Evolutionary conservation across 2,329 filamentous ascomycete genomes (phyloP).

Genomic region (Myotisia sp.): DNA sequence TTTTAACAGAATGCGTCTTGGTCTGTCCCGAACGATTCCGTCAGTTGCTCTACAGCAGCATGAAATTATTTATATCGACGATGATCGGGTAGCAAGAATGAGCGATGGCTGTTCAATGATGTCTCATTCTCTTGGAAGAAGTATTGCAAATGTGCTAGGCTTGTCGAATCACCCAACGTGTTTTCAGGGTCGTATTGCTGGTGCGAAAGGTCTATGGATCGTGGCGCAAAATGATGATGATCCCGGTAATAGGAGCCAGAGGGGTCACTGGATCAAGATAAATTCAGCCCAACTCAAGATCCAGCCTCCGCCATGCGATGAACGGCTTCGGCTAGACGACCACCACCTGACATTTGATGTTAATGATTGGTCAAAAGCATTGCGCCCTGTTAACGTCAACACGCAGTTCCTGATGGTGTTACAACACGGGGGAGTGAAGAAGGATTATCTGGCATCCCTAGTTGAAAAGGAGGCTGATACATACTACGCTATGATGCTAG

Average conservation of each 20-base stretch:
- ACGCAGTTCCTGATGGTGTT: slow-evolving; percentile 43
- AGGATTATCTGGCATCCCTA: slow-evolving; percentile 30
- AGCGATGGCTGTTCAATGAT: slow-evolving; percentile 42
- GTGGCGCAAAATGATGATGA: slow-evolving; percentile 30
- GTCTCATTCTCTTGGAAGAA: slow-evolving; percentile 36
- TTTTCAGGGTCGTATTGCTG: slow-evolving; percentile 45
- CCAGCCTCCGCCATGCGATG: slow-evolving; percentile 26
- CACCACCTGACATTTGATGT: slow-evolving; percentile 45
- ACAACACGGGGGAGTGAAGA: slow-evolving; percentile 36
- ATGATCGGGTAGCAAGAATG: slow-evolving; percentile 26
- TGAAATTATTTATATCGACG: slow-evolving; percentile 24
- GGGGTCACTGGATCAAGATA: slow-evolving; percentile 41
- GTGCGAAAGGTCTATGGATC: slow-evolving; percentile 50
- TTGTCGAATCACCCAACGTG: slow-evolving; percentile 32
- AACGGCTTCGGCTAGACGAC: slow-evolving; percentile 21
- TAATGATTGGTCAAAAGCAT: slow-evolving; percentile 33
- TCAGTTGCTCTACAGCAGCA: slow-evolving; percentile 24
- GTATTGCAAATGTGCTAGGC: slow-evolving; percentile 33
- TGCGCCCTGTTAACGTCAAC: slow-evolving; percentile 36
- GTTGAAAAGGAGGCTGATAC: slow-evolving; percentile 23
- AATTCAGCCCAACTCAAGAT: slow-evolving; percentile 46
- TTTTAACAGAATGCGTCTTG: slow-evolving; percentile 31
- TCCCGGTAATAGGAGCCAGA: no score
- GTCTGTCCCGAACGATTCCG: slow-evolving; percentile 31
- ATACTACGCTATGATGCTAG: slow-evolving; percentile 23